Evolutionary conservation across 805 yeast genomes (phyloP), one percentile per base, ranked within the genome.

Genomic region (Saccharomycopsis amapae): DNA sequence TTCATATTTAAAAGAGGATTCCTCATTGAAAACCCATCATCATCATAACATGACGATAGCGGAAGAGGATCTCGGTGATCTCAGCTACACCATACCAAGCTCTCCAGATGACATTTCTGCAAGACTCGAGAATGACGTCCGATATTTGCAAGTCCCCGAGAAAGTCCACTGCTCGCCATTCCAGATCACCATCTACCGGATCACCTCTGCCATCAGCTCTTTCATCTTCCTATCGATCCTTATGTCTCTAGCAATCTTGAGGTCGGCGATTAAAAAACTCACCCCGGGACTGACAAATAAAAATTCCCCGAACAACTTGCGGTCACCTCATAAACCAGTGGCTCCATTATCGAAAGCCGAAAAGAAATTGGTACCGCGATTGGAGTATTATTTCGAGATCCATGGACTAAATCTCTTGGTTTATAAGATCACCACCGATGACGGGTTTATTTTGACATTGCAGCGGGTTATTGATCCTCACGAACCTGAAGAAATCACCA

Each of bases 361-460:
- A 32, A 44, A 53, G 7, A 59, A 54, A 46, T 62, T 78, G 9
- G 66, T 66, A 12, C 71, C 78, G 19, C 80, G 81, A 51, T 63
- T 90, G 41, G 60, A 73, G 22, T 86, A 84, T 58, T 90, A 89
- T 58, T 81, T 83, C 13, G 64, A 67, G 33, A 68, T 79, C 25
- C 63, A 80, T 41, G 84, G 79, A 1, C 64, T 85, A 15, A 78
- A 73, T 13, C 65, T 87, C 31, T 72, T 71, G 38, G 79, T 73
- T 45, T 77, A 75, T 57, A 73, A 69, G 26, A 67, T 88, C 1
- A 67, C 75, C 7, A 89, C 97, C 0, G 68, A 69, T 13, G 97
- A 93, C 61, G 96, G 96, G 1, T 88, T 76, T 59, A 66, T 78
- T 1, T 63, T 90, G n/a, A 69, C 71, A 1, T 60, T 88, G 38